Percentiles rank a stretch among this genome's conserved stretches.
These are phyloP conservation scores for Platanus orientalis DNA, from an alignment of 164 flowering plant genomes.

Conservation along the genomic window DNA sequence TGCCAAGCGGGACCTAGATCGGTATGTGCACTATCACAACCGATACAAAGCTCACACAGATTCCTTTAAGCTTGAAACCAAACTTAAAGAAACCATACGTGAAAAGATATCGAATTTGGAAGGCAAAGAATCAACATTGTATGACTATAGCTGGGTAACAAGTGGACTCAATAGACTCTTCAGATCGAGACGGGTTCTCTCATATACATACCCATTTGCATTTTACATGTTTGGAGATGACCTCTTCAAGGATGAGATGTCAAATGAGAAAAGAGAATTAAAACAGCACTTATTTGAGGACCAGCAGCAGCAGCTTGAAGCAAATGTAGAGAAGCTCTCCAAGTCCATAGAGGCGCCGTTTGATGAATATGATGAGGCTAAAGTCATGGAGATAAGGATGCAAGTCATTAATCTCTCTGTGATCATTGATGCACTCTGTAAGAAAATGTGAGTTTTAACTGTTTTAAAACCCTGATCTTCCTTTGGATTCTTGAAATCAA, in stretches of 20 bases:
- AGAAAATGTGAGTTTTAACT: constrained; percentile 39
- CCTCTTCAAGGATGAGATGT: constrained; percentile 49
- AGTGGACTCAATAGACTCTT: constrained; percentile 51
- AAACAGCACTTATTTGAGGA: constrained; percentile 55
- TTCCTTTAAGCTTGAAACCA: constrained; percentile 47
- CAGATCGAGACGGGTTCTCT: constrained; percentile 52
- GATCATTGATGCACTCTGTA: constrained; percentile 38
- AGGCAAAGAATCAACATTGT: constrained; percentile 24
- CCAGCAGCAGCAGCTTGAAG: constrained; percentile 58
- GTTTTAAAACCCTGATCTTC: not conserved
- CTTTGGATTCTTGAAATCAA: not conserved
- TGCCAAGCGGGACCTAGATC: constrained; percentile 40
- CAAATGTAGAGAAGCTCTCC: constrained; percentile 51
- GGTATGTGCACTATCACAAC: constrained; percentile 54
- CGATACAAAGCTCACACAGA: constrained; percentile 55
- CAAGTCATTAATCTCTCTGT: constrained; percentile 40
- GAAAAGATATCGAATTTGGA: constrained; percentile 28
- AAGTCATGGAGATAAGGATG: constrained; percentile 37
- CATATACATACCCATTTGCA: constrained; percentile 59
- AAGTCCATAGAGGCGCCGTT: constrained; percentile 40
- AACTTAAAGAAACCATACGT: constrained; percentile 34
- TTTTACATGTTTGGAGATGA: constrained; percentile 60
- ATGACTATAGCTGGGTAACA: constrained; percentile 43
- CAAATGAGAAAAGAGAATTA: constrained; percentile 27
- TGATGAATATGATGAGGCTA: constrained; percentile 24